These are phyloP conservation scores for Colletotrichum cuscutae DNA, from an alignment of 2,329 filamentous ascomycete species.

Conservation along the genomic window DNA sequence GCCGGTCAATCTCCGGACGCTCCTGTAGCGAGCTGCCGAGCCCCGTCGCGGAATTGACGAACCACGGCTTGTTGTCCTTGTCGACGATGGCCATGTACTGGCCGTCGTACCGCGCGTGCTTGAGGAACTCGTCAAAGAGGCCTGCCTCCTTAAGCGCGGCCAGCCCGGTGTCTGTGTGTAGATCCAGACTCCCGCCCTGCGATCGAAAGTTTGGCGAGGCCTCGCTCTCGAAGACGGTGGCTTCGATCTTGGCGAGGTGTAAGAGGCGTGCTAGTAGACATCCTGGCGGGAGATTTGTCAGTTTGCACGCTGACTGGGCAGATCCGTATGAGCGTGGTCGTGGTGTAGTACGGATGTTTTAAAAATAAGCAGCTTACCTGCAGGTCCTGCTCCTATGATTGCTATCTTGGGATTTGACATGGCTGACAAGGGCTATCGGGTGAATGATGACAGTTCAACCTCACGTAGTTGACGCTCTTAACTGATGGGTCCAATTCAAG, in stretches of 20 bases:
- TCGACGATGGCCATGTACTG: constrained; percentile 60
- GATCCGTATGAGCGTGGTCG: background rate
- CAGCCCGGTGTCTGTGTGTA: constrained; percentile 63
- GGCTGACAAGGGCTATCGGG: background rate
- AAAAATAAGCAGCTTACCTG: constrained; percentile 38
- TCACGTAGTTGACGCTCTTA: no score
- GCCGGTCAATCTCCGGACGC: constrained; percentile 65
- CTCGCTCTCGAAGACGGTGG: constrained; percentile 63
- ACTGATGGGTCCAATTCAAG: no score
- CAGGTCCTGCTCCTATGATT: constrained; percentile 60
- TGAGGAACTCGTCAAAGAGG: constrained; percentile 60
- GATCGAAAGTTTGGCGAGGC: constrained; percentile 53
- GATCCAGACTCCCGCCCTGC: constrained; percentile 65
- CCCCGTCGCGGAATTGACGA: constrained; percentile 37
- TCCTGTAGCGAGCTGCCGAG: constrained; percentile 44
- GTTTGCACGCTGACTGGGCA: background rate
- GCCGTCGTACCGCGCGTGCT: constrained; percentile 61
- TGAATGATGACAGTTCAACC: background rate
- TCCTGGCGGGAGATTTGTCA: constrained; percentile 38
- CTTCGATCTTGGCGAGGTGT: constrained; percentile 54
- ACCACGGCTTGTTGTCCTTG: constrained; percentile 48
- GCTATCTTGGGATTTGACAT: constrained; percentile 47
- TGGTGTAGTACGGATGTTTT: background rate
- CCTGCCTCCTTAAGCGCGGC: constrained; percentile 60
- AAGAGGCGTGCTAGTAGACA: constrained; percentile 64